Base-by-base conservation (phyloP, 768 basidiomycete species). In the Tephrocybe sp. region DNA sequence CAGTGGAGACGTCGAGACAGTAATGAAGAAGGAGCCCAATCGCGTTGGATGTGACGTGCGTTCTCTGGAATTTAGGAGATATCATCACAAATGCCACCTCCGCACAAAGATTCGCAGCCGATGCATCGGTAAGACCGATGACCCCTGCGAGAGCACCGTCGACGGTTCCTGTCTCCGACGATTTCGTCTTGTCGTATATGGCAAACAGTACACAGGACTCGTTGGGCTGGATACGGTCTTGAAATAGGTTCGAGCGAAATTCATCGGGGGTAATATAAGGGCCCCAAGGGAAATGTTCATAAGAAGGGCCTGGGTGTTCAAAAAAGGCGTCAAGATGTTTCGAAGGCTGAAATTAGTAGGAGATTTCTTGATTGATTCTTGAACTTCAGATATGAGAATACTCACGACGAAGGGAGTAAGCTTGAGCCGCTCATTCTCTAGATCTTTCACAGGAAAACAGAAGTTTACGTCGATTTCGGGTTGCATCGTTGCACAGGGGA, bases 31-130 rank as follows among this genome's bases (percentile, higher is more conserved):
- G 64, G 2, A 81, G 58, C 0, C 78, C 79, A 12, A 73, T 64
- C 1, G 76, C 75, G 52, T 79, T 77, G 3, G 81, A 75, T 2
- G 81, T 74, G 25, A 87, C 76, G 53, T 86, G 82, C 0, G 82
- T 86, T 13, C 80, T 70, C 50, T 85, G 84, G 60, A 83, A 88
- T 1, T 59, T 61, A 1, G 83, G 80, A 1, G 82, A 63, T 33
- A 80, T 74, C 39, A 82, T 65, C 29, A 83, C 65, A 54, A 69
- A 72, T 8, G 79, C 82, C 27, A 86, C 73, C 56, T 88, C 84
- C 6, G 74, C 71, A 18, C 59, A 63, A 11, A 80, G 68, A 50
- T 80, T 59, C 4, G 40, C 45, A 2, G 71, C 52, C 9, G 68
- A 72, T 3, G 76, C 67, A 53, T 78, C 74, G 42, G 81, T 60